Conservation (phyloP, 306 rosid species). For the Medicago arabica region DNA sequence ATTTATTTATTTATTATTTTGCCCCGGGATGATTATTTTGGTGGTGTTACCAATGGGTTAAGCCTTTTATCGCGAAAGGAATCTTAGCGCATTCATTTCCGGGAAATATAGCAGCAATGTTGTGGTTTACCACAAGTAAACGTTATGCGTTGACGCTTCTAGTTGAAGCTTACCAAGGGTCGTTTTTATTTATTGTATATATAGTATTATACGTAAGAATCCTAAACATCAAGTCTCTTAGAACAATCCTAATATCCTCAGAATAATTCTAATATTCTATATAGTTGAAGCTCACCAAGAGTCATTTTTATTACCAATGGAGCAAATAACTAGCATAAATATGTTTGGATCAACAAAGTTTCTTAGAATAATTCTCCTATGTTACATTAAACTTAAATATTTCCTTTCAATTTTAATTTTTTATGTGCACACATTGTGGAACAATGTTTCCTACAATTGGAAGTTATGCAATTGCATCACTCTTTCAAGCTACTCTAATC, state of each 20-base stretch:
- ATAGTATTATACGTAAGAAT: background rate
- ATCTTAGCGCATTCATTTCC: background rate
- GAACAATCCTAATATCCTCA: too few relatives aligned
- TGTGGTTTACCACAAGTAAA: background rate
- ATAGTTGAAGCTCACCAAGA: too few relatives aligned
- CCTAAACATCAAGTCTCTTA: background rate
- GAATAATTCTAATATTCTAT: too few relatives aligned
- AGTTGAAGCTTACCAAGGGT: background rate
- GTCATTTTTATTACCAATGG: slow-evolving; percentile 13
- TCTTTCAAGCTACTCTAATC: background rate
- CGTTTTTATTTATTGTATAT: background rate
- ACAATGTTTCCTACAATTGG: background rate
- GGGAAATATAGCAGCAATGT: slow-evolving; percentile 1
- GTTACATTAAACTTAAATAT: background rate
- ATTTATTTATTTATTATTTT: too few relatives aligned
- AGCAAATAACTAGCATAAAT: background rate
- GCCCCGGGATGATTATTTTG: too few relatives aligned
- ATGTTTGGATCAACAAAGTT: background rate
- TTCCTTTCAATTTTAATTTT: slow-evolving; percentile 24
- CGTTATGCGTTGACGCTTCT: slow-evolving; percentile 18
- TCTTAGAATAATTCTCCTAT: slow-evolving; percentile 14
- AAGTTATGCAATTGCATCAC: background rate
- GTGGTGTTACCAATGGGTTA: too few relatives aligned
- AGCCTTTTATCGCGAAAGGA: too few relatives aligned
- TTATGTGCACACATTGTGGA: slow-evolving; percentile 20